These are phyloP conservation scores for Talaromyces sp. DNA, from an alignment of 2,329 filamentous ascomycete genomes.

Conservation along the genomic window DNA sequence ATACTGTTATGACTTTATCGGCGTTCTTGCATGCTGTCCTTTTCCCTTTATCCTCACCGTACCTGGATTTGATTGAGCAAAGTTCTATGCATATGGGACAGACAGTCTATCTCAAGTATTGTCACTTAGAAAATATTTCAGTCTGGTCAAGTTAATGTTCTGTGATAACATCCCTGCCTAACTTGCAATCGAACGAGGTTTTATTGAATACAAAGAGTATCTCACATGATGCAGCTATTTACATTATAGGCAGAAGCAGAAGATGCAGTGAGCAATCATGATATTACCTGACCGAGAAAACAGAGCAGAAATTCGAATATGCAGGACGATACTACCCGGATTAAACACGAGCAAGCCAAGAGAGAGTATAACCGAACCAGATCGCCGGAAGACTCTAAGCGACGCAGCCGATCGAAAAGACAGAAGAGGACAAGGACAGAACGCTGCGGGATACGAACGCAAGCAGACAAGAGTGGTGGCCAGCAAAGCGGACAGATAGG, in stretches of 20 bases:
- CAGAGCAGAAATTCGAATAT: not conserved
- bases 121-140: not conserved
- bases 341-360: not conserved
- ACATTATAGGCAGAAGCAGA: not conserved
- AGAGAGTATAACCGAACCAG: not conserved
- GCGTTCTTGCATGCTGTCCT: constrained; percentile 15
- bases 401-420: not conserved
- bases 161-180: not conserved
- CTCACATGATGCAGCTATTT: constrained; percentile 10
- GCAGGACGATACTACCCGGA: not conserved
- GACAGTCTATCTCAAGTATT: not conserved
- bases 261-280: not conserved
- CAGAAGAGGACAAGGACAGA: not conserved
- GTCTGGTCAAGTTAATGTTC: not conserved
- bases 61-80: constrained; percentile 3
- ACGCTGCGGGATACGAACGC: constrained; percentile 4
- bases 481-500: not conserved
- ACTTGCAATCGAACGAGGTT: not conserved
- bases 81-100: not conserved
- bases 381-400: not conserved
- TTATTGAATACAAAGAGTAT: not conserved
- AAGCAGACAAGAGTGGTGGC: not conserved
- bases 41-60: not conserved
- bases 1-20: constrained; percentile 6
- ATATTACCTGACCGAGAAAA: constrained; percentile 3